Conservation (phyloP, 2,329 filamentous ascomycete genomes). For the Cordyceps pruinosa region DNA sequence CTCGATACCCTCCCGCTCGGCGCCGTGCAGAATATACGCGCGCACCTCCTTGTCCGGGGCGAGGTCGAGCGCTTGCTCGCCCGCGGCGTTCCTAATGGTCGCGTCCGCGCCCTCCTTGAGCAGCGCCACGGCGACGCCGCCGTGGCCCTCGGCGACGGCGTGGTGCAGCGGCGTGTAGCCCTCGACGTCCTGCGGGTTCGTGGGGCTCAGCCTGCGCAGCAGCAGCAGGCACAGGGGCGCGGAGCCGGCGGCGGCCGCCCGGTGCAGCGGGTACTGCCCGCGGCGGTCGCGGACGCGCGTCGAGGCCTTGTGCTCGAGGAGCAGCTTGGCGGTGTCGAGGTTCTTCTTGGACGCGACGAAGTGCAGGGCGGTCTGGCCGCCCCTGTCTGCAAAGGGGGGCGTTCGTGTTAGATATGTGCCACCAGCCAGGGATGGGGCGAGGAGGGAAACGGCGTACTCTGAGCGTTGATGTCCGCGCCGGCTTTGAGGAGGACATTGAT, state of each 20-base stretch:
- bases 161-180: slow-evolving; percentile 90
- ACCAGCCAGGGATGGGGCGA: background rate
- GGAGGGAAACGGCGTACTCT: slow-evolving; percentile 42
- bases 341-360: slow-evolving; percentile 89
- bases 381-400: slow-evolving; percentile 38
- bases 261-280: slow-evolving; percentile 85
- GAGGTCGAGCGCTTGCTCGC: slow-evolving; percentile 66
- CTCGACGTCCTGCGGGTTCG: slow-evolving; percentile 75
- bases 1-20: slow-evolving; percentile 78
- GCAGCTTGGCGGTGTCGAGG: slow-evolving; percentile 68
- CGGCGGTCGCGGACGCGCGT: slow-evolving; percentile 76
- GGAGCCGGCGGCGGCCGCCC: slow-evolving; percentile 83
- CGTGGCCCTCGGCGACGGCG: slow-evolving; percentile 67
- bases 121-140: slow-evolving; percentile 75
- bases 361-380: slow-evolving; percentile 79
- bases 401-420: background rate
- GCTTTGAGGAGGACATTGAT: slow-evolving; percentile 61
- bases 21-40: slow-evolving; percentile 65
- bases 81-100: slow-evolving; percentile 68
- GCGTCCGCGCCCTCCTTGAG: slow-evolving; percentile 79
- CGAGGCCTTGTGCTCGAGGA: slow-evolving; percentile 71
- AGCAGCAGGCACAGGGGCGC: slow-evolving; percentile 80
- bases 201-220: slow-evolving; percentile 67
- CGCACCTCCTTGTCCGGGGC: slow-evolving; percentile 78
- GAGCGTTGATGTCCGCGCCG: slow-evolving; percentile 66